These are phyloP conservation scores for Entomortierella beljakovae DNA, from an alignment of 192 early-diverging fungal genomes.

Conservation along the genomic window DNA sequence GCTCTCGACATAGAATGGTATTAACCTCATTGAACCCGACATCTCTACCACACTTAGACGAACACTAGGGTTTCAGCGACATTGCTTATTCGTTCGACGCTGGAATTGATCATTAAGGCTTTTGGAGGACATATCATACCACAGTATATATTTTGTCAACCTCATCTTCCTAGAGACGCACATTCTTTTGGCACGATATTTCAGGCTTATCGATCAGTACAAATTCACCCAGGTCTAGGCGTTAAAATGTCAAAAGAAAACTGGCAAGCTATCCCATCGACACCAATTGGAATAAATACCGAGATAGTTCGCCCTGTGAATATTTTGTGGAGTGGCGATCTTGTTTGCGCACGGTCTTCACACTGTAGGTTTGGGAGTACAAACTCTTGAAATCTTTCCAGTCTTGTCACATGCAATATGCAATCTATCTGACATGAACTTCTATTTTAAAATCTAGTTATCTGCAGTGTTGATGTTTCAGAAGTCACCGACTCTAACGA, in stretches of 20 bases:
- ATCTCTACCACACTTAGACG: background rate
- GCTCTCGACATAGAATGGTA: background rate
- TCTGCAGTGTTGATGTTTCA: conserved; percentile 17
- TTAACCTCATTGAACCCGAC: background rate
- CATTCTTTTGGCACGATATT: conserved; percentile 38
- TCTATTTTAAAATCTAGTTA: background rate
- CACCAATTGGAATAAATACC: background rate
- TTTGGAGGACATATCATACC: conserved; percentile 52
- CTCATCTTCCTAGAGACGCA: background rate
- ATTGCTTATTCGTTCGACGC: conserved; percentile 20
- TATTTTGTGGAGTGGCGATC: conserved; percentile 25
- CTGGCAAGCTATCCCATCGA: conserved; percentile 37
- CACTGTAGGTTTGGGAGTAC: conserved; percentile 20
- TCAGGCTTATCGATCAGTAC: conserved; percentile 26
- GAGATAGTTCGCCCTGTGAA: conserved; percentile 2
- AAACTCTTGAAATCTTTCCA: background rate
- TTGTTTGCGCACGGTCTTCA: background rate
- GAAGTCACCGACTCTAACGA: background rate
- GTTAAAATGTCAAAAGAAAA: conserved; percentile 29
- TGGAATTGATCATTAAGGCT: conserved; percentile 42
- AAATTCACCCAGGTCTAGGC: conserved; percentile 43
- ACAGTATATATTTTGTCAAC: conserved; percentile 13
- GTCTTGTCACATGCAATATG: background rate
- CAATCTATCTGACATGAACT: background rate
- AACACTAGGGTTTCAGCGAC: conserved; percentile 26